phyloP scores from a whole-genome alignment of 108 stramenopile species.

The Schizochytrium sp. region DNA sequence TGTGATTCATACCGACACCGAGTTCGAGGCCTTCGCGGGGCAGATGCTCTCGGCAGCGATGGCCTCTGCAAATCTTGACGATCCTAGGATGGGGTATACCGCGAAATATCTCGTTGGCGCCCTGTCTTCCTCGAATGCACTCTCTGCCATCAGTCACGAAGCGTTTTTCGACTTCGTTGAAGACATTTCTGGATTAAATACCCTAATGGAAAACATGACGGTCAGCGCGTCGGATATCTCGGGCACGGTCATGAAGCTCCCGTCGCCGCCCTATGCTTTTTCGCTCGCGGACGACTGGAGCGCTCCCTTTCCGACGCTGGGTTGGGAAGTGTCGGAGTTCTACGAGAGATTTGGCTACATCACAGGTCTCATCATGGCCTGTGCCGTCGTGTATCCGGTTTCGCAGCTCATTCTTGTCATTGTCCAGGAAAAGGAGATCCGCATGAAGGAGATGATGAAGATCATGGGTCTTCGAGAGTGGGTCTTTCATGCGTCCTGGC shows the following conservation, averaged over 20 bases:
- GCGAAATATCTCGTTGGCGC: neutral
- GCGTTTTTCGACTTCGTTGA: neutral
- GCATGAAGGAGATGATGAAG: slow-evolving; percentile 16
- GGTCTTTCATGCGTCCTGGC: slow-evolving; percentile 51
- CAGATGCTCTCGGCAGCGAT: neutral
- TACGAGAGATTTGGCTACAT: neutral
- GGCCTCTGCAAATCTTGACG: neutral
- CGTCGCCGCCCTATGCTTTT: neutral
- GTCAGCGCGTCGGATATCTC: neutral
- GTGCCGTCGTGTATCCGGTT: slow-evolving; percentile 52
- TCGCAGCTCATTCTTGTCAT: slow-evolving; percentile 33
- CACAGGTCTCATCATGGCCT: slow-evolving; percentile 43
- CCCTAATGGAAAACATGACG: neutral
- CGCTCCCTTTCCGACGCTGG: neutral
- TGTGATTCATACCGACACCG: neutral
- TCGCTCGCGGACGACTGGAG: neutral
- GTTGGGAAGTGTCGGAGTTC: neutral
- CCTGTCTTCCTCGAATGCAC: neutral
- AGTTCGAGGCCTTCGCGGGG: neutral
- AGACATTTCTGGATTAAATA: neutral
- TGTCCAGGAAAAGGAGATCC: slow-evolving; percentile 44
- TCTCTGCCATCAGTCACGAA: neutral
- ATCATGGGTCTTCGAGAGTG: slow-evolving; percentile 45
- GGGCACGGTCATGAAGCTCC: neutral
- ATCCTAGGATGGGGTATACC: neutral